phyloP scores from a whole-genome alignment of 306 rosid genomes.

The Elaeagnus macrophylla region DNA sequence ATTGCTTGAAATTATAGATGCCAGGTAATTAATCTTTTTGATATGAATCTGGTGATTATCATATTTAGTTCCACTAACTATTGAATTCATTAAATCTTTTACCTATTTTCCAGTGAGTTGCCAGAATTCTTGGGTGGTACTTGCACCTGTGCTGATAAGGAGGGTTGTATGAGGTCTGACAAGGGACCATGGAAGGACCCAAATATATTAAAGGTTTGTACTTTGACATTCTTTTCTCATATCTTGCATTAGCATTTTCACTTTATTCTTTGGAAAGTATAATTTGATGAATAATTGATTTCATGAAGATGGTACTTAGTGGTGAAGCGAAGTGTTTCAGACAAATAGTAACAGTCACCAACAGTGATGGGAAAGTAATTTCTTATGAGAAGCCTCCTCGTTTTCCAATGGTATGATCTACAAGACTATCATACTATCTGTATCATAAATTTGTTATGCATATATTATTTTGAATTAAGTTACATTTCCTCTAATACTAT shows the following conservation, averaged over 20 bases:
- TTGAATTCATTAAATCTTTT: slow-evolving; percentile 12
- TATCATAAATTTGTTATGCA: slow-evolving; percentile 5
- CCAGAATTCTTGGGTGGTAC: slow-evolving; percentile 82
- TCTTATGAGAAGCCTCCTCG: slow-evolving; percentile 53
- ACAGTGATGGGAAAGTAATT: slow-evolving; percentile 42
- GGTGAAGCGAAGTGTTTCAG: slow-evolving; percentile 65
- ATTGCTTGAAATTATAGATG: slow-evolving; percentile 68
- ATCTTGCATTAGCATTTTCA: slow-evolving; percentile 1
- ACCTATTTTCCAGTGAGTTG: slow-evolving; percentile 52
- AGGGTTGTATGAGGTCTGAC: slow-evolving; percentile 82
- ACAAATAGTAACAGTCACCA: slow-evolving; percentile 61
- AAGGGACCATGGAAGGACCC: slow-evolving; percentile 95
- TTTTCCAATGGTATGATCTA: slow-evolving; percentile 39
- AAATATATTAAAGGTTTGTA: slow-evolving; percentile 58
- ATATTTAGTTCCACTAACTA: slow-evolving; percentile 5
- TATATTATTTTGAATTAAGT: neutral
- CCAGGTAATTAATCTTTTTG: slow-evolving; percentile 38
- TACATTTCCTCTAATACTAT: slow-evolving; percentile 7
- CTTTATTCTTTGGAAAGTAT: neutral
- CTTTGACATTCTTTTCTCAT: slow-evolving; percentile 3
- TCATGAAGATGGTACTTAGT: slow-evolving; percentile 55
- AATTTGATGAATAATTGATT: slow-evolving; percentile 14
- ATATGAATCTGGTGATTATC: slow-evolving; percentile 9
- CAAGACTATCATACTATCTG: slow-evolving; percentile 14
- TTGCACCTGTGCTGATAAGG: slow-evolving; percentile 67